Evolutionary conservation across 768 basidiomycete genomes (phyloP).

Genomic region (Boletus patriciae): DNA sequence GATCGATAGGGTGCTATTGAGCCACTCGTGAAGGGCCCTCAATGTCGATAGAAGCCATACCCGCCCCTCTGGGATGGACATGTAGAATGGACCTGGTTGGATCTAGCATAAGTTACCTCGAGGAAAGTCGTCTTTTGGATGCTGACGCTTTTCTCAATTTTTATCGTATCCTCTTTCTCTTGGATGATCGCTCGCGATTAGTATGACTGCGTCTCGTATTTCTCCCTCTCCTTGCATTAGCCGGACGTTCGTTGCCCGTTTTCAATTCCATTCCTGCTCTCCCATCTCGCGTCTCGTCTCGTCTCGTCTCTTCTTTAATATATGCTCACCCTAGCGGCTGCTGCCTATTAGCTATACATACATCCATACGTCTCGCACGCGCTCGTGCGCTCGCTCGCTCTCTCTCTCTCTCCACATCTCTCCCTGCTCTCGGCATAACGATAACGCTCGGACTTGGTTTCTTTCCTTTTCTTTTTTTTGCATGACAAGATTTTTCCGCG

Average conservation of each 20-base stretch:
- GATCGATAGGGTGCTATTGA: conserved; percentile 70
- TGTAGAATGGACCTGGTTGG: conserved; percentile 20
- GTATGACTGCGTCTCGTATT: background rate
- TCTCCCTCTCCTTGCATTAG: background rate
- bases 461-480: background rate
- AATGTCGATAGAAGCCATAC: background rate
- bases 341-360: background rate
- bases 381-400: background rate
- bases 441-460: conserved; percentile 2
- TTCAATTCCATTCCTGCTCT: background rate
- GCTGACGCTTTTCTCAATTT: conserved; percentile 11
- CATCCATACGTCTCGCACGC: background rate
- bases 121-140: conserved; percentile 13
- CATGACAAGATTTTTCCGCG: background rate
- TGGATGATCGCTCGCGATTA: conserved; percentile 3
- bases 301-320: background rate
- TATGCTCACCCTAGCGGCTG: background rate
- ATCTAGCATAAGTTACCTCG: conserved; percentile 21
- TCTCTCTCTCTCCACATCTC: background rate
- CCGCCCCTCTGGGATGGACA: conserved; percentile 2
- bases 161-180: conserved; percentile 4
- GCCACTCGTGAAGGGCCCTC: conserved; percentile 35
- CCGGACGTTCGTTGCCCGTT: conserved; percentile 17
- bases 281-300: background rate
- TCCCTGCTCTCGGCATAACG: background rate